Evolutionary conservation across 2,329 filamentous ascomycete species (phyloP).

Genomic region (Exophiala dermatitidis): DNA sequence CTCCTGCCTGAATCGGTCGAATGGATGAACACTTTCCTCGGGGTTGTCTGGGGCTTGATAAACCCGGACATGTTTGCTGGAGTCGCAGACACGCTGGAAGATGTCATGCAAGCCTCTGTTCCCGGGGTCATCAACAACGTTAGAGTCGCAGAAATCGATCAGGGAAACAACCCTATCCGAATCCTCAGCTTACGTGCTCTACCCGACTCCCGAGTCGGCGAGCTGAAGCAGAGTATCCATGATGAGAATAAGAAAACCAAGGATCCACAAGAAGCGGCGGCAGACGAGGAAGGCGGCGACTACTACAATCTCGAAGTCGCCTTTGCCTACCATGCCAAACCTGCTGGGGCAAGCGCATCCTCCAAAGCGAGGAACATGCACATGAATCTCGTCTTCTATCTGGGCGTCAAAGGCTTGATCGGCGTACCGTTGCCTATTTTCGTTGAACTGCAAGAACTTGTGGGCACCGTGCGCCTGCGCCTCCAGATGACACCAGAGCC

Average conservation of each 20-base stretch:
- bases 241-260: slow-evolving; percentile 72
- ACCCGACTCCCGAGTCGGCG: slow-evolving; percentile 70
- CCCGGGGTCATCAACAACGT: slow-evolving; percentile 90
- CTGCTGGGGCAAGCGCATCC: slow-evolving; percentile 60
- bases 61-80: slow-evolving; percentile 93
- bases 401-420: slow-evolving; percentile 82
- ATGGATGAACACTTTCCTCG: slow-evolving; percentile 89
- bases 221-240: slow-evolving; percentile 74
- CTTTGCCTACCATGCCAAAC: slow-evolving; percentile 83
- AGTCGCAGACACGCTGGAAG: slow-evolving; percentile 86
- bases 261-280: slow-evolving; percentile 78
- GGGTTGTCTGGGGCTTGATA: slow-evolving; percentile 79
- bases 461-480: slow-evolving; percentile 76
- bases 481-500: slow-evolving; percentile 82
- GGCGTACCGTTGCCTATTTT: slow-evolving; percentile 82
- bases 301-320: slow-evolving; percentile 90
- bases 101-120: slow-evolving; percentile 94
- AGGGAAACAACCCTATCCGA: slow-evolving; percentile 82
- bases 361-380: slow-evolving; percentile 92
- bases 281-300: slow-evolving; percentile 81
- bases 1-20: slow-evolving; percentile 87
- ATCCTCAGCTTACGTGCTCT: slow-evolving; percentile 81
- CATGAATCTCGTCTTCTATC: slow-evolving; percentile 90
- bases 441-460: slow-evolving; percentile 82
- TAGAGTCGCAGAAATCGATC: slow-evolving; percentile 87